A percentile compares a stretch with the other conserved stretches of the same genome.
Evolutionary conservation across 176 grass and related monocot species (phyloP).

Genomic region (Alloteropsis semialata): DNA sequence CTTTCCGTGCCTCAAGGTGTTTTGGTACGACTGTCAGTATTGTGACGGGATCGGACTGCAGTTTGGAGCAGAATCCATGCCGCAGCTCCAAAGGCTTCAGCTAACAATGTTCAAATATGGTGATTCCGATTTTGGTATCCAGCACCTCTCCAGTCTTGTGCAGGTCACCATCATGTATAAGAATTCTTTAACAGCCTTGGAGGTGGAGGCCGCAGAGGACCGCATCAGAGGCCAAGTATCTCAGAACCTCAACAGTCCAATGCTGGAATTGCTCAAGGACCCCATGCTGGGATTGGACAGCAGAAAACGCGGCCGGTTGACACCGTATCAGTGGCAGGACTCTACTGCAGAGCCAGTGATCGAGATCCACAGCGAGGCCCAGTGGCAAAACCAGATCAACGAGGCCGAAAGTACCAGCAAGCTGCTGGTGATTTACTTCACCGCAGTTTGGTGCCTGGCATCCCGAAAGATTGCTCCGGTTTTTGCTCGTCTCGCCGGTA

Average conservation of each 20-base stretch:
- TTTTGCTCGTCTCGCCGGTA: conserved; percentile 23
- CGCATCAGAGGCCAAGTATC: conserved; percentile 11
- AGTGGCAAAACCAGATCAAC: conserved; percentile 33
- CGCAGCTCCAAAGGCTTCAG: background rate
- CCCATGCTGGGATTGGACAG: background rate
- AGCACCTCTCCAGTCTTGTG: background rate
- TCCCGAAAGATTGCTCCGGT: conserved; percentile 24
- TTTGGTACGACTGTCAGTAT: background rate
- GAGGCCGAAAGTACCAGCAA: no score
- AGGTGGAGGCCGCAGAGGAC: background rate
- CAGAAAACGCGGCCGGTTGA: no score
- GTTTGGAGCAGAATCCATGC: conserved; percentile 11
- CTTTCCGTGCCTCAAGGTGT: conserved; percentile 19
- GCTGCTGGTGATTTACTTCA: conserved; percentile 45
- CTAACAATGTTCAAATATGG: background rate
- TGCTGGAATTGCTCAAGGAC: background rate
- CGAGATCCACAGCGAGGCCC: conserved; percentile 13
- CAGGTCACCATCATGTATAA: background rate
- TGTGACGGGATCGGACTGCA: background rate
- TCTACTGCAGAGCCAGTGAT: background rate
- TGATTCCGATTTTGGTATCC: background rate
- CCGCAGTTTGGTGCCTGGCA: background rate
- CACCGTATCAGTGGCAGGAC: no score
- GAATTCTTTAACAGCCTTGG: background rate
- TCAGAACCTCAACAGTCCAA: background rate